Conservation (phyloP, 129 eudicot genomes). For the Helianthus tuberosus region DNA sequence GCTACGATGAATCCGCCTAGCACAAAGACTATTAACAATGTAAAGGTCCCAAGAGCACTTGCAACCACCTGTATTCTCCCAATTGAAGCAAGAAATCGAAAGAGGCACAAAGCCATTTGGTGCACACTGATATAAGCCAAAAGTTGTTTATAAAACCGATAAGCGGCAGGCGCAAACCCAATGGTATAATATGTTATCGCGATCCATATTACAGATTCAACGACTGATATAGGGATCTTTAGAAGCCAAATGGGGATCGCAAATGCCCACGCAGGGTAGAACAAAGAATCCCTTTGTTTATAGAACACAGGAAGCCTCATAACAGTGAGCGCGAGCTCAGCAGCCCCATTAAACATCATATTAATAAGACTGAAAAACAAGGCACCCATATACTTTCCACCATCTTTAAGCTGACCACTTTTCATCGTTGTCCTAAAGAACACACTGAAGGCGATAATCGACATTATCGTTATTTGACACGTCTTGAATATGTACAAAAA, state of each 20-base stretch:
- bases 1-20: conserved; percentile 84
- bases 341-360: conserved; percentile 78
- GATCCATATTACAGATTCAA: conserved; percentile 69
- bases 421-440: conserved; percentile 74
- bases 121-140: conserved; percentile 64
- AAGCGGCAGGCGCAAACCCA: conserved; percentile 73
- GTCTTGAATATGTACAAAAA: conserved; percentile 68
- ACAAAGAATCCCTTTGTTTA: conserved; percentile 74
- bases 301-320: conserved; percentile 71
- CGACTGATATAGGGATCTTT: conserved; percentile 60
- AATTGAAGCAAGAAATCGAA: conserved; percentile 54
- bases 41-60: conserved; percentile 55
- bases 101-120: conserved; percentile 83
- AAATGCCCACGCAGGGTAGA: conserved; percentile 86
- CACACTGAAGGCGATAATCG: conserved; percentile 59
- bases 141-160: conserved; percentile 71
- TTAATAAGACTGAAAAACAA: conserved; percentile 73
- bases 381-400: conserved; percentile 67
- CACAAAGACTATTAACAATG: conserved; percentile 63
- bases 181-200: conserved; percentile 68
- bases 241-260: conserved; percentile 70
- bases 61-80: conserved; percentile 73
- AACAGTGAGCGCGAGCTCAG: conserved; percentile 63
- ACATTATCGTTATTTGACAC: conserved; percentile 62
- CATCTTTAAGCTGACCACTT: conserved; percentile 62